These are phyloP conservation scores for Apiotrichum domesticum DNA, from an alignment of 1,284 basidiomycete species.

Conservation along the genomic window DNA sequence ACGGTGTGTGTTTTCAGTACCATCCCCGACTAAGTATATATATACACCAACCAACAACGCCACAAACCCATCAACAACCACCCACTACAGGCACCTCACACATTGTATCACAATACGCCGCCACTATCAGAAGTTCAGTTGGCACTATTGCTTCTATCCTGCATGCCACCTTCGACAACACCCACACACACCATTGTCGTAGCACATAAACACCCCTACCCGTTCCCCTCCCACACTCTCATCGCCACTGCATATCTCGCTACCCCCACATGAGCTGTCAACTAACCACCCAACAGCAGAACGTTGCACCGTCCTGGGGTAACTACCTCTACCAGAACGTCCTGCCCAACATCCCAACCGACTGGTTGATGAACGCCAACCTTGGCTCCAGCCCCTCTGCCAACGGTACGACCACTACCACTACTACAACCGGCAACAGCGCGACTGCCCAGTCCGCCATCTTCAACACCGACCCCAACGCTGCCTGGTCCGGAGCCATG, in stretches of 20 bases:
- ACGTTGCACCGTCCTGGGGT: constrained; percentile 34
- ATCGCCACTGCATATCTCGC: neutral
- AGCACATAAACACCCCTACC: too few relatives aligned
- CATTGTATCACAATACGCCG: too few relatives aligned
- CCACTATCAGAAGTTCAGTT: too few relatives aligned
- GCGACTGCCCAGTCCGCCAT: constrained; percentile 11
- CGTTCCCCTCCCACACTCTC: too few relatives aligned
- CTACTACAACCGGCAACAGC: constrained; percentile 3
- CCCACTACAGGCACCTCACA: too few relatives aligned
- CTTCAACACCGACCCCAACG: constrained; percentile 11
- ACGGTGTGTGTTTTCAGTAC: too few relatives aligned
- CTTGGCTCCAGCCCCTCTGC: constrained; percentile 12
- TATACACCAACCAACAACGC: too few relatives aligned
- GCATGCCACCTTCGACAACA: too few relatives aligned
- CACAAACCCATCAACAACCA: too few relatives aligned
- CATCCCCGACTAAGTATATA: too few relatives aligned
- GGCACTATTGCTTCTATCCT: too few relatives aligned
- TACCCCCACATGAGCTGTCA: neutral
- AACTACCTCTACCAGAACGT: constrained; percentile 42
- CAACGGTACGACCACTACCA: constrained; percentile 1
- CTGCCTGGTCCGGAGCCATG: neutral
- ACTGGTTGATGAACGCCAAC: constrained; percentile 25
- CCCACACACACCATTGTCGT: too few relatives aligned
- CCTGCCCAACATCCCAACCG: constrained; percentile 23
- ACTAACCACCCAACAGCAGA: constrained; percentile 15